Base-by-base conservation (phyloP, 2,329 filamentous ascomycete genomes). In the Domatiomyces catenatus region DNA sequence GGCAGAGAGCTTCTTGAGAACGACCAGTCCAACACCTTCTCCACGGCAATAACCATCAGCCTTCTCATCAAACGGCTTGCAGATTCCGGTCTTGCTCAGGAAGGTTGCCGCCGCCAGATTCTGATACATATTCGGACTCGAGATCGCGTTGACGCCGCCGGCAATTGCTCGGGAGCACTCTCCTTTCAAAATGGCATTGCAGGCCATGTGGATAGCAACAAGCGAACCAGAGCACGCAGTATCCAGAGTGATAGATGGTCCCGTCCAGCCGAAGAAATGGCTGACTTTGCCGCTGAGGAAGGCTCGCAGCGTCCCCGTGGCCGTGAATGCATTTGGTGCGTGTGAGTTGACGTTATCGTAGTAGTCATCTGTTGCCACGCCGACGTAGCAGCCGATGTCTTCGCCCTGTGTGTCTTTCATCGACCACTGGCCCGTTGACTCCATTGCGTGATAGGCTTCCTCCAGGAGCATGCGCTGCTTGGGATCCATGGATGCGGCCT, bases 11-110 rank as follows among this genome's bases (percentile, higher is more conserved):
- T 85, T 75, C 72, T 92, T 92, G 46, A 92, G 69, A 18, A 92
- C 73, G 47, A 92, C 74, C 0, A 81, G 81, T 1, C 80, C 85
- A 54, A 83, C 82, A 17, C 78, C 81, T 58, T 92, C 86, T 49
- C 80, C 84, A 62, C 86, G 80, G 67, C 85, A 90, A 67, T 92
- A 90, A 1, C 86, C 86, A 66, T 89, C 84, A 2, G 86, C 86
- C 39, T 75, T 77, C 55, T 86, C 81, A 64, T 90, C 85, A 62
- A 86, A 92, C 0, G 85, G 86, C 61, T 86, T 85, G 66, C 84
- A 89, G 55, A 79, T 76, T 6, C 84, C 83, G 48, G 77, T 84
- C 67, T 83, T 83, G 26, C 83, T 86, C 57, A 90, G 69, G 67
- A 90, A 89, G 59, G 86, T 82, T 10, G 83, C 85, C 58, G 83